Evolutionary conservation across 441 rosid genomes (phyloP), one percentile per base, ranked within the genome.

Genomic region (Sinapis alba): DNA sequence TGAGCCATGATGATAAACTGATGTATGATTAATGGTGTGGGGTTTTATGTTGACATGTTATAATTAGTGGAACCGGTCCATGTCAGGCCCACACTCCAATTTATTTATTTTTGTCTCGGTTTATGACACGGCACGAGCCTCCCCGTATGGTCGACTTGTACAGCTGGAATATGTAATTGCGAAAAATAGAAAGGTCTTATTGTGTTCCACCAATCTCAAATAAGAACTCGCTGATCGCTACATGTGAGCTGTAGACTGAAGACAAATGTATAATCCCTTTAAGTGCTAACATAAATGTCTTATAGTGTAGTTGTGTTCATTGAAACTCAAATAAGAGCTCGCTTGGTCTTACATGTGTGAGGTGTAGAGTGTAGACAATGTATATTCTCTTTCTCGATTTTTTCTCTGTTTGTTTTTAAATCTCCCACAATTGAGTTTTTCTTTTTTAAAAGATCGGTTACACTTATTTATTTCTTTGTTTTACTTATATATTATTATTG

Each of bases 21-120:
- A 30, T 54, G 68, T 18, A 53, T 76, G 61, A 77, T 71, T 64
- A 58, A 45, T 56, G 24, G 62, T 77, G 41, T 18, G 76, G 72
- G 68, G 58, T 24, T 36, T 34, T 3, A 66, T 60, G 73, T 71
- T 58, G 75, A 57, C 68, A 64, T 71, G 73, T 11, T 59, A 66
- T 65, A 36, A 36, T 50, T 13, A 72, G 65, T 67, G 86, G 76
- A 71, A 82, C 84, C 74, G 7, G 50, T 67, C 82, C 86, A 82
- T 80, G 82, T 82, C 87, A 81, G 65, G 10, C 36, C 78, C 80
- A 80, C 87, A 65, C 82, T 87, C 79, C 78, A 54, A 67, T 15
- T 15, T 16, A n/a, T n/a, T n/a, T n/a, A n/a, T 51, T 50, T 56
- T 71, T 58, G 69, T 65, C 19, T 45, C 19, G 19, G 65, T 59